Evolutionary conservation across 2,329 filamentous ascomycete genomes (phyloP), one percentile per base, ranked within the genome.

Genomic region (Diaporthe ilicicola): DNA sequence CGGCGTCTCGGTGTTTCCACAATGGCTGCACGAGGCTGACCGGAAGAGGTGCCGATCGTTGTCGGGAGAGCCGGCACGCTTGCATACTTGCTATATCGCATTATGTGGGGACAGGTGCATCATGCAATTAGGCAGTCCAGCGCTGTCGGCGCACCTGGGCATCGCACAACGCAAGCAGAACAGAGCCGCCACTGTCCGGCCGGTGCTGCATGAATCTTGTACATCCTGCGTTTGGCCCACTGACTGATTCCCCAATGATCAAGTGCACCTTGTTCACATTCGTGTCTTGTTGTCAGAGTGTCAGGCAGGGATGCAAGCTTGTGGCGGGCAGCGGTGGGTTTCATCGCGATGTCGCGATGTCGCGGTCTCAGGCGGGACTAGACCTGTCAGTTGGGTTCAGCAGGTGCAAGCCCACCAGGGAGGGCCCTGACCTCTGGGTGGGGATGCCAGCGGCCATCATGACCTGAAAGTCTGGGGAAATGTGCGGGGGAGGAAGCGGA

Each of bases 401-500:
- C 24, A 19, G 22, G 34, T 27, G 19, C 34, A 15, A 27, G 24
- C 4, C 37, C 17, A 32, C 39, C 39, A 61, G 39, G 54, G 22
- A 34, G 22, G 13, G n/a, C 34, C 54, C 29, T 34, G 32, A 15
- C 19, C 51, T 54, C 13, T 54, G 29, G 19, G 29, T 17, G 27
- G 27, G 50, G 50, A 32, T 53, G 32, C 37, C 32, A 55, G 37
- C 10, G 32, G 22, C 19, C 32, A 24, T 39, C 37, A 37, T 55
- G 32, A 24, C 12, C 19, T 62, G 24, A 22, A 46, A 62, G 48
- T 62, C 59, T 34, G 59, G 59, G 59, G 59, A 62, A 62, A 34
- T 62, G 37, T 39, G 59, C 59, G 59, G 59, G 59, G 59, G 56
- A 62, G 12, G 17, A 9, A 22, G 56, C 56, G 39, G 56, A 46